These are phyloP conservation scores for Plasmodium blacklocki DNA, from an alignment of 169 alveolate species.

Conservation along the genomic window DNA sequence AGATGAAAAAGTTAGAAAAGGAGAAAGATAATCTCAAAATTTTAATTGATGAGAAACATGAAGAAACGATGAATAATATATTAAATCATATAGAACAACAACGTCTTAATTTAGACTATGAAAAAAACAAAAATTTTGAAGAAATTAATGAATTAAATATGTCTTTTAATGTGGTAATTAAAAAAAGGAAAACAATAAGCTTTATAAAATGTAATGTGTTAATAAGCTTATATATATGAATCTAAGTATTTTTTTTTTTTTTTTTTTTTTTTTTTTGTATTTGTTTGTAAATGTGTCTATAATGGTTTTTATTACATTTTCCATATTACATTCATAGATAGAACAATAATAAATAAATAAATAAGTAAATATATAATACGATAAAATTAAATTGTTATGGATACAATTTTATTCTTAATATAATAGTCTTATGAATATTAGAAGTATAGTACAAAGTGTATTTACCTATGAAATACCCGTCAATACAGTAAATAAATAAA, in stretches of 20 bases:
- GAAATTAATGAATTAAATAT: conserved; percentile 43
- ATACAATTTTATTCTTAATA: too few species aligned
- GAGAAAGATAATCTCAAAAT: conserved; percentile 45
- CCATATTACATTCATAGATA: too few species aligned
- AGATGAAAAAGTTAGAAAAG: conserved; percentile 41
- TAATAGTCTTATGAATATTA: too few species aligned
- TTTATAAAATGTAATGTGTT: neutral
- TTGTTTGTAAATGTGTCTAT: neutral
- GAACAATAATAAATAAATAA: too few species aligned
- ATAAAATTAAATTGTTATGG: too few species aligned
- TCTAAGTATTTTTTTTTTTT: neutral
- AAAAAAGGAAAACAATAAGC: too few species aligned
- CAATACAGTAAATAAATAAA: conserved; percentile 9
- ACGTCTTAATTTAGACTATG: conserved; percentile 31
- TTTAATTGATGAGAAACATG: conserved; percentile 41
- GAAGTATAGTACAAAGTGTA: too few species aligned
- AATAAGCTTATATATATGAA: neutral
- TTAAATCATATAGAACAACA: conserved; percentile 37
- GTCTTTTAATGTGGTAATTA: conserved; percentile 41
- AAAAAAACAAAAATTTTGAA: conserved; percentile 41
- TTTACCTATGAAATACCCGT: neutral
- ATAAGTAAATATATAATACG: neutral
- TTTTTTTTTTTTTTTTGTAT: neutral
- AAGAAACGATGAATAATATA: conserved; percentile 48
- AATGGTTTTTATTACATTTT: too few species aligned